Conservation (phyloP, 2,329 filamentous ascomycete species). For the Fusarium veterinarium region DNA sequence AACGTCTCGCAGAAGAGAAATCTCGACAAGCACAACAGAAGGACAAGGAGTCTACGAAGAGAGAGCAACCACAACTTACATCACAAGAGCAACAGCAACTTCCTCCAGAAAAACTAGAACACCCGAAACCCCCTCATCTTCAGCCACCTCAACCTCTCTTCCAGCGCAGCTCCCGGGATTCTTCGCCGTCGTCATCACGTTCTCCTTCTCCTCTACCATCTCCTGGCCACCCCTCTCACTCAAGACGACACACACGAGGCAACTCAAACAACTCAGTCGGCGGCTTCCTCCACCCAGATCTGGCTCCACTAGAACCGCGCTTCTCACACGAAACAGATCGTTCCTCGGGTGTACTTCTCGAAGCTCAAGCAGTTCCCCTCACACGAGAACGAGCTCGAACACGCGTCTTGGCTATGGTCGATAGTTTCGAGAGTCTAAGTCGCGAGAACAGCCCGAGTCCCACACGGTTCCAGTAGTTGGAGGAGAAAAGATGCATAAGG, state of each 20-base stretch:
- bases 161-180: slow-evolving; percentile 27
- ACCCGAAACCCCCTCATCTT: slow-evolving; percentile 24
- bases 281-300: slow-evolving; percentile 37
- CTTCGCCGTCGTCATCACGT: slow-evolving; percentile 20
- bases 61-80: neutral
- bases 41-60: slow-evolving; percentile 1
- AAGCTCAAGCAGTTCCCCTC: slow-evolving; percentile 60
- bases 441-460: slow-evolving; percentile 59
- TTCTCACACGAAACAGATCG: slow-evolving; percentile 48
- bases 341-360: slow-evolving; percentile 53
- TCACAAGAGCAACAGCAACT: slow-evolving; percentile 10
- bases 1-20: slow-evolving; percentile 4
- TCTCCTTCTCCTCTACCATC: slow-evolving; percentile 28
- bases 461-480: slow-evolving; percentile 23
- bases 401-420: slow-evolving; percentile 66
- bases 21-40: neutral
- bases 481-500: neutral
- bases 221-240: slow-evolving; percentile 5
- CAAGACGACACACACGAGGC: slow-evolving; percentile 18
- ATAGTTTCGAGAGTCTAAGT: slow-evolving; percentile 63
- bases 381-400: slow-evolving; percentile 54
- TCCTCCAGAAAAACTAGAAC: slow-evolving; percentile 10
- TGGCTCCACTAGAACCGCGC: slow-evolving; percentile 34
- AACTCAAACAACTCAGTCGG: slow-evolving; percentile 30
- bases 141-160: slow-evolving; percentile 37